phyloP scores from a whole-genome alignment of 352 stramenopile genomes.

The Peronospora farinosa region DNA sequence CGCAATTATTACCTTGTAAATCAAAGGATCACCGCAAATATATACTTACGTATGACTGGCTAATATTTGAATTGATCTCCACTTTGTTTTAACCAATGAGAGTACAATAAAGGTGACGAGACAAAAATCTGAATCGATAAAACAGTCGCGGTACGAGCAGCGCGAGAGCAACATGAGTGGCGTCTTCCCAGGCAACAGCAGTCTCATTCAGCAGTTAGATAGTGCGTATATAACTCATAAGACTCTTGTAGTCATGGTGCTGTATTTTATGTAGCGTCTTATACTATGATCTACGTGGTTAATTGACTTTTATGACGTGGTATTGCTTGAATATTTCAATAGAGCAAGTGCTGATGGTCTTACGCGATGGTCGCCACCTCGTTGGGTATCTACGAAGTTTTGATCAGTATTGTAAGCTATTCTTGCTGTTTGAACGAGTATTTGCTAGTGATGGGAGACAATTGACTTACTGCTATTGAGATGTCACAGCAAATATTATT shows the following conservation, averaged over 20 bases:
- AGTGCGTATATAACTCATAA: slow-evolving; percentile 36
- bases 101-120: slow-evolving; percentile 2
- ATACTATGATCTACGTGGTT: not conserved
- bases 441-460: not conserved
- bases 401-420: slow-evolving; percentile 74
- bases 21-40: slow-evolving; percentile 31
- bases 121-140: slow-evolving; percentile 18
- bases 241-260: not conserved
- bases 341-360: slow-evolving; percentile 89
- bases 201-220: slow-evolving; percentile 79
- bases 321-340: slow-evolving; percentile 6
- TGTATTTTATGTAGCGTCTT: slow-evolving; percentile 4
- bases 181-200: slow-evolving; percentile 76
- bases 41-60: slow-evolving; percentile 10
- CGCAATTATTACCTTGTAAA: slow-evolving; percentile 5
- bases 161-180: slow-evolving; percentile 41
- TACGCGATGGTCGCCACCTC: slow-evolving; percentile 93
- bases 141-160: too few species aligned
- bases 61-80: not conserved
- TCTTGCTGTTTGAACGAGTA: not conserved
- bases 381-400: slow-evolving; percentile 87
- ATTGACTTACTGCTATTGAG: slow-evolving; percentile 7
- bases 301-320: slow-evolving; percentile 10
- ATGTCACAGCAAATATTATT: slow-evolving; percentile 89
- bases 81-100: slow-evolving; percentile 15